Evolutionary conservation across 768 basidiomycete genomes (phyloP).

Genomic region (Russula ochroleuca): DNA sequence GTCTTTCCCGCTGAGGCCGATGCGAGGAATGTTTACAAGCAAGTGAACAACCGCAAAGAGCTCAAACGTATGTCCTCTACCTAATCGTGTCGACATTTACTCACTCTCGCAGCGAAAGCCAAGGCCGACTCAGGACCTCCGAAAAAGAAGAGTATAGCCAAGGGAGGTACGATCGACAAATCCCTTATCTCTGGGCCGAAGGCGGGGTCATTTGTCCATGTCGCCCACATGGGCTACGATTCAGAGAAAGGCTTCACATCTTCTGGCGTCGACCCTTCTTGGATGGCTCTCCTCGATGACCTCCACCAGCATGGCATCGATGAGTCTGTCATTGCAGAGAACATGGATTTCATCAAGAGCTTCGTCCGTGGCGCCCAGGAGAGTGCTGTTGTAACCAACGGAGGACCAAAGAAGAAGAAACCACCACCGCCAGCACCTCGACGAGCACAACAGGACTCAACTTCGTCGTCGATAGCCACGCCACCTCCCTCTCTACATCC

Average conservation of each 20-base stretch:
- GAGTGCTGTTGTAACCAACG: slow-evolving; percentile 25
- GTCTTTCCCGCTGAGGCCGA: slow-evolving; percentile 86
- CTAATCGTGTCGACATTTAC: neutral
- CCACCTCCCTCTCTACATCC: slow-evolving; percentile 48
- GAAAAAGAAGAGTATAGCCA: slow-evolving; percentile 55
- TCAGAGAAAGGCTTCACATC: slow-evolving; percentile 81
- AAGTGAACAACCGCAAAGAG: slow-evolving; percentile 64
- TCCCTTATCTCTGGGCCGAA: slow-evolving; percentile 85
- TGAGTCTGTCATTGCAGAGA: slow-evolving; percentile 61
- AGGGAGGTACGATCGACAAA: slow-evolving; percentile 84
- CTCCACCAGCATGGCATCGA: slow-evolving; percentile 64
- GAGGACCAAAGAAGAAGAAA: slow-evolving; percentile 32
- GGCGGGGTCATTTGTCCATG: slow-evolving; percentile 74
- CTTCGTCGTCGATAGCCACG: slow-evolving; percentile 31
- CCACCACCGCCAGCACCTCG: slow-evolving; percentile 39
- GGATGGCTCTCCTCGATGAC: slow-evolving; percentile 67
- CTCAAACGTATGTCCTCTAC: slow-evolving; percentile 36
- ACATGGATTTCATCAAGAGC: slow-evolving; percentile 86
- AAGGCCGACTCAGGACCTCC: slow-evolving; percentile 44
- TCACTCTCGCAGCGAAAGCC: slow-evolving; percentile 34
- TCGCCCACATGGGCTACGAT: slow-evolving; percentile 96
- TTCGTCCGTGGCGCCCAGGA: slow-evolving; percentile 57
- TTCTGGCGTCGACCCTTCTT: slow-evolving; percentile 83
- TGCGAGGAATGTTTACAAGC: slow-evolving; percentile 82
- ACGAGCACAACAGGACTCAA: slow-evolving; percentile 32